Evolutionary conservation across 345 rosid genomes (phyloP).

Genomic region (Cochlearia excelsa): DNA sequence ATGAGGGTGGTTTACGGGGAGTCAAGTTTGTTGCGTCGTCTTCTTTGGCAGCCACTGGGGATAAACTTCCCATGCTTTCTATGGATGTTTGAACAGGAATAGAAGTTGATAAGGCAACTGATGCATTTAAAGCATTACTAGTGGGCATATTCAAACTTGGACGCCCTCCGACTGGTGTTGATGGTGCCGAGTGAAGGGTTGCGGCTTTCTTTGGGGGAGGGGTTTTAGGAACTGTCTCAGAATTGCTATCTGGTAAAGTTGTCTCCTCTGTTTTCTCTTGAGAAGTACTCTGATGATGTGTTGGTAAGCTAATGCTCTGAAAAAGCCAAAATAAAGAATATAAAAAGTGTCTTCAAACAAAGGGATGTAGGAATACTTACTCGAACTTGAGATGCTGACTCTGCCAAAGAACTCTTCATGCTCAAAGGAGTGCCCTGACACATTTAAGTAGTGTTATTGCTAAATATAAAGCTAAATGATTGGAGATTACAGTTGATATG

Average conservation of each 20-base stretch:
- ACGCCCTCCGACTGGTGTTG: slow-evolving; percentile 59
- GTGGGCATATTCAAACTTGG: slow-evolving; percentile 53
- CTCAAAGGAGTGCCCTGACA: slow-evolving; percentile 74
- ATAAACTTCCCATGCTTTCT: slow-evolving; percentile 63
- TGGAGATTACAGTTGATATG: background rate
- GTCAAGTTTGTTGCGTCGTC: slow-evolving; percentile 64
- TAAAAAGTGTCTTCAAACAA: slow-evolving; percentile 6
- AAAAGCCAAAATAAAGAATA: slow-evolving; percentile 26
- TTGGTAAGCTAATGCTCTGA: slow-evolving; percentile 50
- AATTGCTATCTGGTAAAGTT: slow-evolving; percentile 58
- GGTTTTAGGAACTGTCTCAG: slow-evolving; percentile 57
- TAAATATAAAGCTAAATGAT: background rate
- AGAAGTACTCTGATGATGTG: slow-evolving; percentile 50
- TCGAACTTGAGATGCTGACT: slow-evolving; percentile 57
- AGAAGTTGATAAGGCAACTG: slow-evolving; percentile 50
- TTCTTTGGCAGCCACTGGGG: slow-evolving; percentile 69
- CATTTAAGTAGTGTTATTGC: slow-evolving; percentile 16
- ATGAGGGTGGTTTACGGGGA: slow-evolving; percentile 62
- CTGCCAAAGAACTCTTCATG: slow-evolving; percentile 67
- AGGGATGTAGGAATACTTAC: slow-evolving; percentile 40
- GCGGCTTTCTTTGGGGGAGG: slow-evolving; percentile 62
- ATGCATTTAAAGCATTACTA: slow-evolving; percentile 46
- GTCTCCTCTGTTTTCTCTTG: slow-evolving; percentile 71
- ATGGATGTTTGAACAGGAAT: slow-evolving; percentile 49
- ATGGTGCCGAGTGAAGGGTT: slow-evolving; percentile 49